A percentile compares a stretch with the other conserved stretches of the same genome.
These are phyloP conservation scores for Talaromyces borbonicus DNA, from an alignment of 495 filamentous ascomycete genomes.

Conservation along the genomic window DNA sequence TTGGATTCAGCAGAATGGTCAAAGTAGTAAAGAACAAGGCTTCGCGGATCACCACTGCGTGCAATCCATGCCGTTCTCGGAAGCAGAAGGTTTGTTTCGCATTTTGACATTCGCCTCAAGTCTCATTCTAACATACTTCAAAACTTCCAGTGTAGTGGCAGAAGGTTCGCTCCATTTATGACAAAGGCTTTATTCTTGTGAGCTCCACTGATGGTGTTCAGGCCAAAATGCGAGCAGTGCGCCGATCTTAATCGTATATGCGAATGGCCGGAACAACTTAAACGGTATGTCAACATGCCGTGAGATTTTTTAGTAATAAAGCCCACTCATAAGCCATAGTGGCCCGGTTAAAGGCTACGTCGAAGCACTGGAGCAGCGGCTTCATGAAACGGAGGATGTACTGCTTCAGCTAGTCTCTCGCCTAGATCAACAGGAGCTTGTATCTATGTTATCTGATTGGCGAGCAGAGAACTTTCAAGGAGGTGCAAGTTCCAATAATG, in stretches of 20 bases:
- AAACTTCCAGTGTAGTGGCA: slow-evolving; percentile 25
- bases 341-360: slow-evolving; percentile 33
- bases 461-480: too few relatives aligned
- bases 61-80: slow-evolving; percentile 26
- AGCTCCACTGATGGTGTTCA: slow-evolving; percentile 10
- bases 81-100: slow-evolving; percentile 27
- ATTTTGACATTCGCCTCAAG: neutral
- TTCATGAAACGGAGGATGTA: slow-evolving; percentile 27
- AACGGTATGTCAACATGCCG: slow-evolving; percentile 18
- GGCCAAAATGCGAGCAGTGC: slow-evolving; percentile 29
- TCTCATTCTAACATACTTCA: neutral
- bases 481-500: too few relatives aligned
- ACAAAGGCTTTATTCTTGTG: neutral
- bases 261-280: slow-evolving; percentile 31
- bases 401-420: slow-evolving; percentile 24
- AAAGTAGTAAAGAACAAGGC: slow-evolving; percentile 12
- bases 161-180: slow-evolving; percentile 17
- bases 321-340: slow-evolving; percentile 10
- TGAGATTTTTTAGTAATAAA: neutral
- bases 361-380: slow-evolving; percentile 28
- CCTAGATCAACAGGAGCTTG: slow-evolving; percentile 22
- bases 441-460: slow-evolving; percentile 8
- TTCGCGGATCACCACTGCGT: slow-evolving; percentile 27
- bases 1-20: slow-evolving; percentile 5
- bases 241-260: slow-evolving; percentile 25